These are phyloP conservation scores for Pythium aristosporum DNA, from an alignment of 352 stramenopile species.

Conservation along the genomic window DNA sequence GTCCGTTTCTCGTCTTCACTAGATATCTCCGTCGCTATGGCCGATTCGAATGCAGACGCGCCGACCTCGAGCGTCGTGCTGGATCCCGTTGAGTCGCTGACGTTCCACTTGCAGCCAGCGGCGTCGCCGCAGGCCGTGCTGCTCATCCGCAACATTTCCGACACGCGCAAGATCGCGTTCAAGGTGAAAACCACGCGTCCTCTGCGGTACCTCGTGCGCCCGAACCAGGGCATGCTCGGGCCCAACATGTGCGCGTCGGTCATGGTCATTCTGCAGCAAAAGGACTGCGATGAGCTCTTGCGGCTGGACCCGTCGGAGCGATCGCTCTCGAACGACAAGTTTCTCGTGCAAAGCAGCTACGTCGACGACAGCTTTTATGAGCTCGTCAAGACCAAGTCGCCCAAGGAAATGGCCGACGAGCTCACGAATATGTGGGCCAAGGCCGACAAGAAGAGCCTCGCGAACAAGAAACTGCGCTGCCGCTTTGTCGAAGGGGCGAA, in stretches of 20 bases:
- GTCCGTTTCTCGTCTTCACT: background rate
- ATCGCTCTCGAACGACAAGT: constrained; percentile 88
- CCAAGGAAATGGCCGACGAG: constrained; percentile 88
- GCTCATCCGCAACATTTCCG: constrained; percentile 83
- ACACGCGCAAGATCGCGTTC: constrained; percentile 82
- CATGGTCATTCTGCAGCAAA: constrained; percentile 89
- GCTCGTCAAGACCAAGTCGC: constrained; percentile 80
- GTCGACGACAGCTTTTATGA: constrained; percentile 87
- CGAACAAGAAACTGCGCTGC: constrained; percentile 89
- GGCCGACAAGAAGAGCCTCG: constrained; percentile 74
- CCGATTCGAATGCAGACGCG: constrained; percentile 44
- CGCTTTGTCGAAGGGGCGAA: constrained; percentile 66
- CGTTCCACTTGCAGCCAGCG: constrained; percentile 65
- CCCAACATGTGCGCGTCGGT: constrained; percentile 76
- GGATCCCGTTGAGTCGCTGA: constrained; percentile 78
- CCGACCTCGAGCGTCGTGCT: constrained; percentile 79
- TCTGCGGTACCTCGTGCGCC: constrained; percentile 87
- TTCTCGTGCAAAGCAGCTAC: constrained; percentile 86
- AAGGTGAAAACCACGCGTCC: constrained; percentile 89
- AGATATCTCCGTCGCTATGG: constrained; percentile 30
- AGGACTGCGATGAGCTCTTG: constrained; percentile 86
- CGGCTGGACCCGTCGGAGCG: constrained; percentile 74
- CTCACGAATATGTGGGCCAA: constrained; percentile 85
- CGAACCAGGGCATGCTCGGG: constrained; percentile 82
- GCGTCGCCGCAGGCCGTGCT: constrained; percentile 75